Conservation (phyloP, 179 eudicot species). For the Spergularia azorica region DNA sequence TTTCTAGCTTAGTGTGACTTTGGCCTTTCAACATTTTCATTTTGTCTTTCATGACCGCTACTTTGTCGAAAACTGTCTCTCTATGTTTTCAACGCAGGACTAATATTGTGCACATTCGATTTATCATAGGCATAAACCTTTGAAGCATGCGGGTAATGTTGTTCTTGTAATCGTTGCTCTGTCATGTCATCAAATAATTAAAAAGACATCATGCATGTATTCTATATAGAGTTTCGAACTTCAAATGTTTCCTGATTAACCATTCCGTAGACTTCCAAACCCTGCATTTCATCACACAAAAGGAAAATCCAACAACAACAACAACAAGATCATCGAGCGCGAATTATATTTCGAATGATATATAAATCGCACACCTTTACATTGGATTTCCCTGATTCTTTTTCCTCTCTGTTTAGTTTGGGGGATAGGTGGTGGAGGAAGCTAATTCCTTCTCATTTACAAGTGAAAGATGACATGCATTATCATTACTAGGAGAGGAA, state of each 20-base stretch:
- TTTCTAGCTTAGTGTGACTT: conserved; percentile 16
- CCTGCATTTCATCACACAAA: neutral
- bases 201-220: too few relatives aligned
- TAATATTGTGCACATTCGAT: too few relatives aligned
- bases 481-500: conserved; percentile 1
- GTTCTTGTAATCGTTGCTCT: too few relatives aligned
- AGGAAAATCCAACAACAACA: conserved; percentile 9
- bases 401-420: conserved; percentile 24
- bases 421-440: conserved; percentile 17
- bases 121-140: too few relatives aligned
- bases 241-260: too few relatives aligned
- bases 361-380: conserved; percentile 34
- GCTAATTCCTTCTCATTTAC: conserved; percentile 36
- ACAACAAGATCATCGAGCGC: conserved; percentile 4
- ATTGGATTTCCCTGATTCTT: conserved; percentile 16
- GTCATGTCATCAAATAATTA: too few relatives aligned
- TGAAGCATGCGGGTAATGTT: too few relatives aligned
- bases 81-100: too few relatives aligned
- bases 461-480: conserved; percentile 26
- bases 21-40: conserved; percentile 28
- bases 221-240: too few relatives aligned
- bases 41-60: conserved; percentile 19
- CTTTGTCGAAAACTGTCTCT: too few relatives aligned
- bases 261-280: too few relatives aligned
- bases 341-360: conserved; percentile 29